These are phyloP conservation scores for Didymella sp. DNA, from an alignment of 2,329 filamentous ascomycete genomes.

Conservation along the genomic window DNA sequence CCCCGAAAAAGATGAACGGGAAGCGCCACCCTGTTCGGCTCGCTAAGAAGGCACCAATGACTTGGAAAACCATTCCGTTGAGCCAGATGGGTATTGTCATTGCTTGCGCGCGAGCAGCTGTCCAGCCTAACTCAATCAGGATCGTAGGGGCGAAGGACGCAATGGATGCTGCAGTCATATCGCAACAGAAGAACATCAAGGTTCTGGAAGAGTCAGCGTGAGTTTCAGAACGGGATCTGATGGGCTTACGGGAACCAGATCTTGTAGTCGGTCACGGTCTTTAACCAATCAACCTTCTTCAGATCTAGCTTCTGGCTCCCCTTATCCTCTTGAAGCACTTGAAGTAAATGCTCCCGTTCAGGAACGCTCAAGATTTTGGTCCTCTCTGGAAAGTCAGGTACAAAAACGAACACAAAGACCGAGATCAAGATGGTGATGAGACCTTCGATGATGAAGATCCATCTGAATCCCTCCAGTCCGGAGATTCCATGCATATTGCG, in stretches of 20 bases:
- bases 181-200: slow-evolving; percentile 46
- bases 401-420: slow-evolving; percentile 56
- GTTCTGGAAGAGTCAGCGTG: slow-evolving; percentile 27
- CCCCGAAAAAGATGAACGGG: slow-evolving; percentile 41
- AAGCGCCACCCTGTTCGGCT: slow-evolving; percentile 40
- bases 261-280: slow-evolving; percentile 62
- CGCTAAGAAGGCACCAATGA: slow-evolving; percentile 32
- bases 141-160: slow-evolving; percentile 45
- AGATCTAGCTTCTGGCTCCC: slow-evolving; percentile 54
- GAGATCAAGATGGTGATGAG: slow-evolving; percentile 60
- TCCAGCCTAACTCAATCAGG: slow-evolving; percentile 45
- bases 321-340: slow-evolving; percentile 57
- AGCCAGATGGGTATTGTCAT: slow-evolving; percentile 48
- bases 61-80: slow-evolving; percentile 35
- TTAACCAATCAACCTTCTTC: slow-evolving; percentile 55
- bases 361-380: slow-evolving; percentile 58
- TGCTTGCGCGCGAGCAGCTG: slow-evolving; percentile 41
- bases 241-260: slow-evolving; percentile 62
- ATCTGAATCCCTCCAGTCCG: slow-evolving; percentile 38
- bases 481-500: slow-evolving; percentile 40
- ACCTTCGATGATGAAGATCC: slow-evolving; percentile 69
- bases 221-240: slow-evolving; percentile 37
- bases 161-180: slow-evolving; percentile 45
- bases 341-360: slow-evolving; percentile 61
- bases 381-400: slow-evolving; percentile 61